Conservation (phyloP, 352 stramenopile species). For the Phytophthora cajani region DNA sequence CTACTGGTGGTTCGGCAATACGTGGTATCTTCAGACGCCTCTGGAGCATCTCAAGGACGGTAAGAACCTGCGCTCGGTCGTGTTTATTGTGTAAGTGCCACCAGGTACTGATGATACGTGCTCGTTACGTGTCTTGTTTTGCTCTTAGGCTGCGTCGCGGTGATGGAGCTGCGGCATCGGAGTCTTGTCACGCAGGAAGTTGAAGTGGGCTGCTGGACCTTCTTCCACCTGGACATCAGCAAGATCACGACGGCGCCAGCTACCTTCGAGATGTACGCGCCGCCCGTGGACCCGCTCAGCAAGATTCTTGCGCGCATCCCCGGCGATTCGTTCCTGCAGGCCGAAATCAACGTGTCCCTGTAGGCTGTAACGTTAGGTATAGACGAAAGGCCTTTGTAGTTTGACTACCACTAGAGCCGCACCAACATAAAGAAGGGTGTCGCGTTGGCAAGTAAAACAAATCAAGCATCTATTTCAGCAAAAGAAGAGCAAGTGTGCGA, state of each 20-base stretch:
- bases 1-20: constrained; percentile 92
- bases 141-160: constrained; percentile 75
- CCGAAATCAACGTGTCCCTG: constrained; percentile 89
- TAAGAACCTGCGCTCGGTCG: constrained; percentile 31
- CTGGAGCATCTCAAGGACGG: constrained; percentile 88
- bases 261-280: constrained; percentile 91
- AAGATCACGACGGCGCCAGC: constrained; percentile 87
- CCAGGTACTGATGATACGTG: constrained; percentile 13
- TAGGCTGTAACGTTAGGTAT: constrained; percentile 36
- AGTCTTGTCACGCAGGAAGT: constrained; percentile 86
- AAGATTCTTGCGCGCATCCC: constrained; percentile 87
- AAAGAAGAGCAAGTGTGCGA: constrained; percentile 15
- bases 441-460: constrained; percentile 27
- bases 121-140: constrained; percentile 3
- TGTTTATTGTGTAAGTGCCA: constrained; percentile 1
- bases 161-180: constrained; percentile 88
- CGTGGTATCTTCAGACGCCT: constrained; percentile 86
- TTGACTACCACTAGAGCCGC: background rate
- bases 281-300: constrained; percentile 83
- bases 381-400: constrained; percentile 10
- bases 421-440: background rate
- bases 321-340: constrained; percentile 89
- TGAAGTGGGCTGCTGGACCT: constrained; percentile 90
- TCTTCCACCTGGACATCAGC: constrained; percentile 89
- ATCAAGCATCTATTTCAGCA: constrained; percentile 48